Conservation (phyloP, 2,329 filamentous ascomycete species). For the Mycocentrospora acerina region DNA sequence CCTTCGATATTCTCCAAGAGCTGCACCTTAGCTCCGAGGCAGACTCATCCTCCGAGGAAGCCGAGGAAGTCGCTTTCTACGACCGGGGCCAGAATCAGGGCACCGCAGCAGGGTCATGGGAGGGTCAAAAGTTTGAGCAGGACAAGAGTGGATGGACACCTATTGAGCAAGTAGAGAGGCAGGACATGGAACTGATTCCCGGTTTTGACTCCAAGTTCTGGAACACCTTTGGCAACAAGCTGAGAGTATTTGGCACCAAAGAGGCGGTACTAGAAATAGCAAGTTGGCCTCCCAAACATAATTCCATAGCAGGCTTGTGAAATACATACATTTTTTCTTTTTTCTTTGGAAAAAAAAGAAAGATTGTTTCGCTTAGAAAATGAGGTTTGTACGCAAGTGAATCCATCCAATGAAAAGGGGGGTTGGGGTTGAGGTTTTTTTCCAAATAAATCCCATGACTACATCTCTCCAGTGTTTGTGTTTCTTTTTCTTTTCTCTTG, state of each 20-base stretch:
- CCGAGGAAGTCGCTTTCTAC: slow-evolving; percentile 8
- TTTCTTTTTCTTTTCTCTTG: no score
- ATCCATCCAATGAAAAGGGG: no score
- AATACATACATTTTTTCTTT: no score
- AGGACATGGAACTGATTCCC: slow-evolving; percentile 52
- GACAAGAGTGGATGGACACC: slow-evolving; percentile 23
- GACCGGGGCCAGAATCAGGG: slow-evolving; percentile 3
- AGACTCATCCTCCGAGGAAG: slow-evolving; percentile 7
- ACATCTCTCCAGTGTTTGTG: no score
- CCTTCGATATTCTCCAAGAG: slow-evolving; percentile 25
- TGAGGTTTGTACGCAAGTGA: no score
- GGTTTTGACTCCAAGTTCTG: slow-evolving; percentile 56
- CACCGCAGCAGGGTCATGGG: slow-evolving; percentile 16
- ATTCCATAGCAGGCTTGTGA: no score
- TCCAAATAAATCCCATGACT: no score
- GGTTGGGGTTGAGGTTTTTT: no score
- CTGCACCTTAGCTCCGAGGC: slow-evolving; percentile 4
- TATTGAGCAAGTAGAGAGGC: slow-evolving; percentile 18
- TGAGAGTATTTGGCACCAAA: slow-evolving; percentile 61
- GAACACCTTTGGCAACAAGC: slow-evolving; percentile 59
- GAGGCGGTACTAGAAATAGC: slow-evolving; percentile 45
- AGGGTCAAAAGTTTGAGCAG: slow-evolving; percentile 17
- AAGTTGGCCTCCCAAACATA: slow-evolving; percentile 13
- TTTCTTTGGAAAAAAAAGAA: no score
- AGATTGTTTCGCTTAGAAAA: no score